Conservation (phyloP, 768 basidiomycete genomes). For the Pulveroboletus sp. region DNA sequence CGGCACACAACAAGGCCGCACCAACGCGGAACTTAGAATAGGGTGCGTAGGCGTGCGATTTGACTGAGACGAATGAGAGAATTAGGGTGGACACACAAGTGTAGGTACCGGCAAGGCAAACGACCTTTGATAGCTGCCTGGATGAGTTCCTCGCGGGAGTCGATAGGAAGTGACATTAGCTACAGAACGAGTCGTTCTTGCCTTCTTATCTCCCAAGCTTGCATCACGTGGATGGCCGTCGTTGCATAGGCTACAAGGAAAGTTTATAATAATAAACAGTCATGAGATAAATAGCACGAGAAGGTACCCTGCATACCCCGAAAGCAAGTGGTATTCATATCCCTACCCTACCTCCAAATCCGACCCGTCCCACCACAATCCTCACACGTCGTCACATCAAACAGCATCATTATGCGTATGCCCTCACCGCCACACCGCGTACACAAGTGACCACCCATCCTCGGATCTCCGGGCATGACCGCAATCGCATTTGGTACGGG, state of each 20-base stretch:
- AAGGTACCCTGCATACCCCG: not conserved
- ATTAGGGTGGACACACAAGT: not conserved
- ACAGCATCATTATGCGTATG: slow-evolving; percentile 43
- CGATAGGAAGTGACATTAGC: slow-evolving; percentile 30
- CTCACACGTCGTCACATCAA: slow-evolving; percentile 50
- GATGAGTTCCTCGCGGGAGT: slow-evolving; percentile 49
- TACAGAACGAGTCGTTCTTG: not conserved
- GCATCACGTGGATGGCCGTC: not conserved
- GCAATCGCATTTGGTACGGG: slow-evolving; percentile 43
- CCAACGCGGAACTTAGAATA: slow-evolving; percentile 95
- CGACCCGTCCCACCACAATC: slow-evolving; percentile 65
- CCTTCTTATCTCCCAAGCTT: not conserved
- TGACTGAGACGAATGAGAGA: slow-evolving; percentile 39
- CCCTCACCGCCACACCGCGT: slow-evolving; percentile 63
- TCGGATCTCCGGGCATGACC: slow-evolving; percentile 58
- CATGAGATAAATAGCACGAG: not conserved
- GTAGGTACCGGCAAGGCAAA: not conserved
- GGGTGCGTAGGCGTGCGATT: slow-evolving; percentile 67
- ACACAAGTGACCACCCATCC: slow-evolving; percentile 65
- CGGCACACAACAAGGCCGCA: slow-evolving; percentile 71
- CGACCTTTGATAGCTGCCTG: slow-evolving; percentile 38
- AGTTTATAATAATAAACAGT: too few relatives aligned
- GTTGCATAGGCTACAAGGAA: not conserved
- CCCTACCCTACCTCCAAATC: slow-evolving; percentile 31
- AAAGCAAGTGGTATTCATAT: slow-evolving; percentile 1